Conservation (phyloP, 257 asterid genomes). For the Galeopsis tetrahit region DNA sequence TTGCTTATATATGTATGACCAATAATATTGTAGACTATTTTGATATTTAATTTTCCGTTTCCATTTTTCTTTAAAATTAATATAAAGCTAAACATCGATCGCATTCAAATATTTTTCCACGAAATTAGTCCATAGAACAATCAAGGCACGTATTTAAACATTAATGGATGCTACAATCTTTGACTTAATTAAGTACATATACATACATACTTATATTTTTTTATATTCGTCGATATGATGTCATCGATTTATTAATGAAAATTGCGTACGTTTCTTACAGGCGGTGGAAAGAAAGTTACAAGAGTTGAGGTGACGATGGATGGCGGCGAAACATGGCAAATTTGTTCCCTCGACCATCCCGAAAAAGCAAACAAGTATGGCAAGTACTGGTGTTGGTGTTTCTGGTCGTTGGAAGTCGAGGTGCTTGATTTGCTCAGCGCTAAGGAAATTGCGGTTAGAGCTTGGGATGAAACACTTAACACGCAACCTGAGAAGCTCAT, state of each 20-base stretch:
- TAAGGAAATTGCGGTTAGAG: slow-evolving; percentile 89
- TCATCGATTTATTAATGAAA: not conserved
- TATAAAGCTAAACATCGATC: not conserved
- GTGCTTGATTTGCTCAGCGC: slow-evolving; percentile 77
- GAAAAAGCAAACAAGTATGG: slow-evolving; percentile 84
- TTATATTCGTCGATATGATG: not conserved
- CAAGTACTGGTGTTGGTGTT: slow-evolving; percentile 97
- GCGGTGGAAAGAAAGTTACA: slow-evolving; percentile 94
- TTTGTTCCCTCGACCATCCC: slow-evolving; percentile 60
- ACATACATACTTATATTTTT: not conserved
- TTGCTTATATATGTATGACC: not conserved
- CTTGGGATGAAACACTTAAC: slow-evolving; percentile 90
- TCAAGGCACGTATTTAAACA: not conserved
- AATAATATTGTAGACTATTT: too few species aligned
- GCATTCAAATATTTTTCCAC: not conserved
- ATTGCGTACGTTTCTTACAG: slow-evolving; percentile 36
- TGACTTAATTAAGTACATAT: not conserved
- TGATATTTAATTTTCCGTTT: too few species aligned
- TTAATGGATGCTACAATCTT: not conserved
- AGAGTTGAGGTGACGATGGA: slow-evolving; percentile 90
- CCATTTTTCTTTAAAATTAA: not conserved
- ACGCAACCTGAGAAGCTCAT: slow-evolving; percentile 93
- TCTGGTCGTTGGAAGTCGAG: slow-evolving; percentile 89
- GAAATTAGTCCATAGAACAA: not conserved
- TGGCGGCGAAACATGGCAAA: slow-evolving; percentile 87